Evolutionary conservation across 1,139 yeast species (phyloP), one percentile per base, ranked within the genome.

Genomic region (Pichia sp.): DNA sequence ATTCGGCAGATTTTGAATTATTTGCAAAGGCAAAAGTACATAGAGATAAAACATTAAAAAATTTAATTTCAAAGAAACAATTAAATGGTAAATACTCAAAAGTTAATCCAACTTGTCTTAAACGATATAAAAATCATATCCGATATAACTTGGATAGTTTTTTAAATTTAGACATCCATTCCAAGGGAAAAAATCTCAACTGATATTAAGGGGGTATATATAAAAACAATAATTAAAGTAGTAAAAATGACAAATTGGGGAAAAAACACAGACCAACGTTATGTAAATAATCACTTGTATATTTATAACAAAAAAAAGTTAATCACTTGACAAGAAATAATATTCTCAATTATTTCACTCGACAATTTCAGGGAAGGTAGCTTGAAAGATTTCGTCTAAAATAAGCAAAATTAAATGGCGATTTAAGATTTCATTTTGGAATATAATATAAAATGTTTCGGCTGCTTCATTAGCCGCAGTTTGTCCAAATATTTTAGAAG

Each of bases 401-500:
- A 87, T 53, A 51, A 79, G 77, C 56, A 82, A 76, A 0, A 84
- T 62, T 51, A 90, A 67, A 62, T 85, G 88, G 42, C 81, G 76
- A 63, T 87, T 86, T 55, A 90, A 69, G 36, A 75, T 74, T 53
- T 84, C 87, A 62, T 88, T 87, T 64, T 91, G 98, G 11, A 87
- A 60, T 80, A 85, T 76, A 18, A 76, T 78, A 65, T 86, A 86
- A 1, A 87, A 46, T 47, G 79, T 72, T 10, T 70, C 68, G 10
- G 87, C 76, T 0, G 96, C 96, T 56, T 73, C 75, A 48, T 73
- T 74, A 2, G 95, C 78, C 58, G 81, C 84, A 13, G 81, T 69
- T 5, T 75, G 67, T 0, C 97, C 96, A 56, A 90, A 88, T 0
- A 89, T 77, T 58, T 79, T 83, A n/a, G 90, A 81, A 54, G 87